phyloP scores from a whole-genome alignment of 257 asterid species.

The Lithospermum erythrorhizon region DNA sequence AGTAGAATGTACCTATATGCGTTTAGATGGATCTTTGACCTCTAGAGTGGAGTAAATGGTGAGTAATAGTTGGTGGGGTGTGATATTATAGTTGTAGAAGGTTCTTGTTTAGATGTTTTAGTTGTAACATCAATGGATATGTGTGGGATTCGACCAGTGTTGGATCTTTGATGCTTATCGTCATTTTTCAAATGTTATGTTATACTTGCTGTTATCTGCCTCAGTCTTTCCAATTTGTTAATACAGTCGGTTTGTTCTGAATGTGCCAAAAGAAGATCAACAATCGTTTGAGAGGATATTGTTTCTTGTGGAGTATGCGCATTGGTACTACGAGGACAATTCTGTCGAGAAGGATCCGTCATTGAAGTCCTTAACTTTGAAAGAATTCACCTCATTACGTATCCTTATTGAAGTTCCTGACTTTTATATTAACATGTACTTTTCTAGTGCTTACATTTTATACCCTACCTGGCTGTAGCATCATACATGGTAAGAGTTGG shows the following conservation, averaged over 20 bases:
- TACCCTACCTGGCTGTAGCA: not conserved
- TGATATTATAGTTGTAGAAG: too few relatives aligned
- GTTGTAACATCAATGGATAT: too few relatives aligned
- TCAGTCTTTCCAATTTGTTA: constrained; percentile 7
- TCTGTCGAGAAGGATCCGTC: constrained; percentile 91
- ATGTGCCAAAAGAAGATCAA: constrained; percentile 95
- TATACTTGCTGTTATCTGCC: not conserved
- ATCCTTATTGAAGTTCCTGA: constrained; percentile 35
- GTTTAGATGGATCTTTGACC: not conserved
- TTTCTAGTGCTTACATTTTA: not conserved
- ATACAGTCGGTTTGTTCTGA: constrained; percentile 92
- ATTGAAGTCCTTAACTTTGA: constrained; percentile 76
- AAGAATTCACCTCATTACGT: constrained; percentile 86
- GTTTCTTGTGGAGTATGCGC: constrained; percentile 96
- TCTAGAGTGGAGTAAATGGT: too few relatives aligned
- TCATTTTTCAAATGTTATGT: not conserved
- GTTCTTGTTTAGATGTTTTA: too few relatives aligned
- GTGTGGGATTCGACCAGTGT: not conserved
- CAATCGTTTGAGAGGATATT: constrained; percentile 95
- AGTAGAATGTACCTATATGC: not conserved
- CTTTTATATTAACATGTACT: not conserved
- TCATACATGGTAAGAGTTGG: constrained; percentile 1
- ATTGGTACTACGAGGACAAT: constrained; percentile 97
- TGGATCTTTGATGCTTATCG: not conserved
- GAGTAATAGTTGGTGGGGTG: too few relatives aligned